phyloP scores from a whole-genome alignment of 352 stramenopile genomes.

The Phytopythium ostracodes region DNA sequence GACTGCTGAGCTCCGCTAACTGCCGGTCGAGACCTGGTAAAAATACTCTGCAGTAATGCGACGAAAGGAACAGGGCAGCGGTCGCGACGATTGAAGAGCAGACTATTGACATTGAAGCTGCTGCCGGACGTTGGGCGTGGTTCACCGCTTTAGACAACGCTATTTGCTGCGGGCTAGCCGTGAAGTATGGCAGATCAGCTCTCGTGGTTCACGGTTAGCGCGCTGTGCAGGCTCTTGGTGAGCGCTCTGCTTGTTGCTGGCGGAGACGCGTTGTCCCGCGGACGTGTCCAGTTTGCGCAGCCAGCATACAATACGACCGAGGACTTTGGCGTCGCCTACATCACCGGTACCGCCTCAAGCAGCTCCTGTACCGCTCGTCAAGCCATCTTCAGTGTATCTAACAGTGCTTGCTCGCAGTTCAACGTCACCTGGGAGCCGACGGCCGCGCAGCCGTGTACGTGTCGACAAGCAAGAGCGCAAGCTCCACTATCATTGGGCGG shows the following conservation, averaged over 20 bases:
- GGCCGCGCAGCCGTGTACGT: constrained; percentile 63
- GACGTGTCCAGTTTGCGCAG: constrained; percentile 59
- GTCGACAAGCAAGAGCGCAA: constrained; percentile 33
- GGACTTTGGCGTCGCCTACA: constrained; percentile 63
- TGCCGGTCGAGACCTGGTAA: not conserved
- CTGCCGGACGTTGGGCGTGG: not conserved
- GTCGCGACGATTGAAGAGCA: not conserved
- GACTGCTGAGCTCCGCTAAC: not conserved
- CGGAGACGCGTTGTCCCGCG: constrained; percentile 7
- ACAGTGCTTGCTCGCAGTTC: constrained; percentile 19
- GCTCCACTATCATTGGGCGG: constrained; percentile 41
- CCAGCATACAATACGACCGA: constrained; percentile 48
- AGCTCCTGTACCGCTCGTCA: not conserved
- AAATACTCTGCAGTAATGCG: not conserved
- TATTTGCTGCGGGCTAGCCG: not conserved
- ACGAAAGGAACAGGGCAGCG: not conserved
- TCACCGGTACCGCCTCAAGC: constrained; percentile 24
- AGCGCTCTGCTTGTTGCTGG: not conserved
- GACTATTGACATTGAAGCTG: not conserved
- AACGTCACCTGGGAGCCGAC: constrained; percentile 57
- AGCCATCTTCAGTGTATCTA: not conserved
- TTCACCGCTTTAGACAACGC: not conserved
- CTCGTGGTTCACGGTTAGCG: not conserved
- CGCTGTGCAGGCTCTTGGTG: not conserved
- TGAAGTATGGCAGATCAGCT: not conserved